phyloP scores from a whole-genome alignment of 345 rosid species.

The Leavenworthia alabamica region DNA sequence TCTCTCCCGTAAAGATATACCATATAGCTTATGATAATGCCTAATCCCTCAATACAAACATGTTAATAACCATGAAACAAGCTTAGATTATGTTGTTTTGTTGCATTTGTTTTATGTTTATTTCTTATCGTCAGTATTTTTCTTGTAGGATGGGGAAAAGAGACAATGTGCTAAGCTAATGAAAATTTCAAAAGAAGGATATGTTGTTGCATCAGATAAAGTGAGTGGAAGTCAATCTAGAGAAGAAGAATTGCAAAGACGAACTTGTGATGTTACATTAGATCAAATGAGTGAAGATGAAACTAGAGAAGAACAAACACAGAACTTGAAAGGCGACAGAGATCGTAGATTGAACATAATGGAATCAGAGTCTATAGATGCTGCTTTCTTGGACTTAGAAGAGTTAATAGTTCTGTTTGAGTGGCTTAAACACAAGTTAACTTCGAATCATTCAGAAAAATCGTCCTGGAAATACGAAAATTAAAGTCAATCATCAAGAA shows the following conservation, averaged over 20 bases:
- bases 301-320: background rate
- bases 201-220: background rate
- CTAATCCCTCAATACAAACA: background rate
- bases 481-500: background rate
- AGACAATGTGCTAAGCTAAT: conserved; percentile 23
- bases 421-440: conserved; percentile 46
- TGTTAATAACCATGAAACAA: background rate
- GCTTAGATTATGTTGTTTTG: background rate
- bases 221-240: background rate
- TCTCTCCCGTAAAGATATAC: background rate
- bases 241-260: background rate
- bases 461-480: conserved; percentile 8
- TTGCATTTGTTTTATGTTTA: background rate
- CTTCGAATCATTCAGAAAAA: background rate
- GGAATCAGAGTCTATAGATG: conserved; percentile 45
- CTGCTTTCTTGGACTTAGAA: conserved; percentile 58
- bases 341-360: conserved; percentile 32
- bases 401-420: conserved; percentile 46
- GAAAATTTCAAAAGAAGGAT: background rate
- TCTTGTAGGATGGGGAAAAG: conserved; percentile 13
- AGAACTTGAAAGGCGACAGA: conserved; percentile 33
- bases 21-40: background rate
- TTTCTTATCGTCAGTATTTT: background rate
- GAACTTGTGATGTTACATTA: background rate
- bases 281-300: background rate